A percentile compares a stretch with the other conserved stretches of the same genome.
Evolutionary conservation across 2,329 filamentous ascomycete genomes (phyloP).

Genomic region (Fusarium sp.): DNA sequence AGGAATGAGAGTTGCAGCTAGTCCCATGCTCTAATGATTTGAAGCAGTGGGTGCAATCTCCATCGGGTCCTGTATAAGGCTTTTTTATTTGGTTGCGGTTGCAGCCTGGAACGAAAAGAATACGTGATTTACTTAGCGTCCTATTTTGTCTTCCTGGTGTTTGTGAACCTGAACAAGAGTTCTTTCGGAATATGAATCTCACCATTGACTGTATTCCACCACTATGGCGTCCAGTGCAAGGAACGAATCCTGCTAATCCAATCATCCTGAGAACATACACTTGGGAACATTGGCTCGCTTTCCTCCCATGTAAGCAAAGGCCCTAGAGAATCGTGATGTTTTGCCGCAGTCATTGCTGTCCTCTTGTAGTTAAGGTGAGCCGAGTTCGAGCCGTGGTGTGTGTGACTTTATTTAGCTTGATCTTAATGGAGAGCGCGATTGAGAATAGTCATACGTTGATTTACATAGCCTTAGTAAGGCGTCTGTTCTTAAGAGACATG

Average conservation of each 20-base stretch:
- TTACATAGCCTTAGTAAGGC: too few species aligned
- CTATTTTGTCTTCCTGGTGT: background rate
- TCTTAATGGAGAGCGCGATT: too few species aligned
- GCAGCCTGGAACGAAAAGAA: constrained; percentile 42
- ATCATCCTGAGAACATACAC: background rate
- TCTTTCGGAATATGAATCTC: background rate
- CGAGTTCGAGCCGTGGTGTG: too few species aligned
- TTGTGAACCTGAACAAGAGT: background rate
- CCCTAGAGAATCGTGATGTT: background rate
- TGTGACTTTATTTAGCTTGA: too few species aligned
- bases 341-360: background rate
- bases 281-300: background rate
- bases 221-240: too few species aligned
- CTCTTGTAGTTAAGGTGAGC: too few species aligned
- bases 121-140: constrained; percentile 35
- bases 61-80: constrained; percentile 21
- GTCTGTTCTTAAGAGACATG: too few species aligned
- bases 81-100: constrained; percentile 26
- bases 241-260: background rate
- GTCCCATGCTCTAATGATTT: constrained; percentile 45
- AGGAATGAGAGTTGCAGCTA: constrained; percentile 35
- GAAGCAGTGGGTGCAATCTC: constrained; percentile 43
- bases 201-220: background rate
- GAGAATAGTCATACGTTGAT: too few species aligned
- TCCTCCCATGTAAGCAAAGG: background rate